phyloP scores from a whole-genome alignment of 345 rosid genomes.

The Lepidium sativum region DNA sequence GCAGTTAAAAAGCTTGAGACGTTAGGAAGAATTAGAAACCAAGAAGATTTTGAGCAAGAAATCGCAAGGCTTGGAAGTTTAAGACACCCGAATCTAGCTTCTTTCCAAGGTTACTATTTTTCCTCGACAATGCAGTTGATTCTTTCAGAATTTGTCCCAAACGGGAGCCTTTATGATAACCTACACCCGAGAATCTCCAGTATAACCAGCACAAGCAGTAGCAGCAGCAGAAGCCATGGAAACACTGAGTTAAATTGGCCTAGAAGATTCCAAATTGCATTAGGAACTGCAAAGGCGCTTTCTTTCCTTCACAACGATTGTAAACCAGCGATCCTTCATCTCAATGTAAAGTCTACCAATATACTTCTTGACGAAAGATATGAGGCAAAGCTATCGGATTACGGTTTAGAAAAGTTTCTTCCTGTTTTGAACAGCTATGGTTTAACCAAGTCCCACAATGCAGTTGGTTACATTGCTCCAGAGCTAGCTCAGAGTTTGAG shows the following conservation, averaged over 20 bases:
- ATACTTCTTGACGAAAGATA: slow-evolving; percentile 74
- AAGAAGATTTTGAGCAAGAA: slow-evolving; percentile 91
- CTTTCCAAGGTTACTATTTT: slow-evolving; percentile 87
- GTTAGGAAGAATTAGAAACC: slow-evolving; percentile 75
- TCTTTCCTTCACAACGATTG: slow-evolving; percentile 91
- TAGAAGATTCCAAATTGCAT: slow-evolving; percentile 74
- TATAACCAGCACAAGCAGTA: slow-evolving; percentile 39
- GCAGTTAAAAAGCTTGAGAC: slow-evolving; percentile 94
- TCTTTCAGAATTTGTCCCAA: slow-evolving; percentile 59
- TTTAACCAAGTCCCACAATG: slow-evolving; percentile 55
- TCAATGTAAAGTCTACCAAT: slow-evolving; percentile 81
- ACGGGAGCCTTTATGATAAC: slow-evolving; percentile 75
- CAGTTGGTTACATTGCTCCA: slow-evolving; percentile 94
- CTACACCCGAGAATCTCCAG: slow-evolving; percentile 47
- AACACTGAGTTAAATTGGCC: slow-evolving; percentile 63
- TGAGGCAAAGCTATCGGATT: slow-evolving; percentile 85
- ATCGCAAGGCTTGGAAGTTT: slow-evolving; percentile 70
- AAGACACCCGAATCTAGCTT: slow-evolving; percentile 58
- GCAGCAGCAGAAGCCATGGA: slow-evolving; percentile 24
- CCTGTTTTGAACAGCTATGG: slow-evolving; percentile 69
- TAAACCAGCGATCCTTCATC: slow-evolving; percentile 79
- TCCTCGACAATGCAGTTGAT: slow-evolving; percentile 77
- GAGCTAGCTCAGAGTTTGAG: slow-evolving; percentile 70
- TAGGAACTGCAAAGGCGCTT: slow-evolving; percentile 82
- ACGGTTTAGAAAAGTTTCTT: slow-evolving; percentile 70